Evolutionary conservation across 139 green algal genomes (phyloP).

Genomic region (Picochlorum sp.): DNA sequence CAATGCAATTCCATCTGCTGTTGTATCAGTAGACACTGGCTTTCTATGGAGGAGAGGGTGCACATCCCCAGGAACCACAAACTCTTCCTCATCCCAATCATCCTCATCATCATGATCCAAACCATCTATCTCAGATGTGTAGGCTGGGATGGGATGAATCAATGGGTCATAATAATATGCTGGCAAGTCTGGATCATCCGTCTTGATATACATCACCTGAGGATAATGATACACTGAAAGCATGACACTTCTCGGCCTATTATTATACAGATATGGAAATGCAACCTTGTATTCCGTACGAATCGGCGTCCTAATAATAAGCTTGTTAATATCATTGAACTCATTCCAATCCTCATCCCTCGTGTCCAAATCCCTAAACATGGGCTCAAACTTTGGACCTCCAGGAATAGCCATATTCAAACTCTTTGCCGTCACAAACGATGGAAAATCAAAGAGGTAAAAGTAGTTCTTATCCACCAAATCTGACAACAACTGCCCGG

Average conservation of each 20-base stretch:
- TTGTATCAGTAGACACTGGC: slow-evolving; percentile 61
- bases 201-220: slow-evolving; percentile 99
- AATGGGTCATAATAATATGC: slow-evolving; percentile 99
- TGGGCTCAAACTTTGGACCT: slow-evolving; percentile 98
- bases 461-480: slow-evolving; percentile 99
- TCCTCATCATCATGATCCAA: slow-evolving; percentile 34
- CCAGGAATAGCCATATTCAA: slow-evolving; percentile 98
- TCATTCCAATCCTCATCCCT: slow-evolving; percentile 98
- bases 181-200: slow-evolving; percentile 96
- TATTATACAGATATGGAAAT: slow-evolving; percentile 99
- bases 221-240: slow-evolving; percentile 87
- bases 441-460: slow-evolving; percentile 93
- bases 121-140: slow-evolving; percentile 44
- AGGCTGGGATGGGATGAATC: slow-evolving; percentile 94
- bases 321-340: slow-evolving; percentile 99
- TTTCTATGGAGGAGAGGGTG: slow-evolving; percentile 54
- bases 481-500: slow-evolving; percentile 91
- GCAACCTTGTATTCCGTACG: slow-evolving; percentile 89
- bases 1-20: slow-evolving; percentile 82
- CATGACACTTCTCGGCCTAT: slow-evolving; percentile 87
- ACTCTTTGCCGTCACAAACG: slow-evolving; percentile 80
- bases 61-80: slow-evolving; percentile 73
- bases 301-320: slow-evolving; percentile 93
- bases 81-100: slow-evolving; percentile 81
- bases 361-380: slow-evolving; percentile 94